These are phyloP conservation scores for Chlamydomonas asymmetrica DNA, from an alignment of 139 green algal genomes.

Conservation along the genomic window DNA sequence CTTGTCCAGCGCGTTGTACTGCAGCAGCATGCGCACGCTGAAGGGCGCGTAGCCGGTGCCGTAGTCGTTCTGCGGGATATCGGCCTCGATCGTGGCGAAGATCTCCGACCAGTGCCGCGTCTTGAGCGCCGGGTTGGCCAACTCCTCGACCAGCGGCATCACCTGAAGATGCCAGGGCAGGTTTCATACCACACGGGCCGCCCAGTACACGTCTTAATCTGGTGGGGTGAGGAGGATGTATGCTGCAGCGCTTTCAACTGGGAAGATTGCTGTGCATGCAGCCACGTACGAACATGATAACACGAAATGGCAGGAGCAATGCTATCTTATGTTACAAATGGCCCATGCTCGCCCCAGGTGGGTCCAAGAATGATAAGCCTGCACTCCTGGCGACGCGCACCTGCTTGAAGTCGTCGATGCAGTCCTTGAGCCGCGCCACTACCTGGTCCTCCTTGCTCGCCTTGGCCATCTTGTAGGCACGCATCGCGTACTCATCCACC, in stretches of 20 bases:
- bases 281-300: too few species aligned
- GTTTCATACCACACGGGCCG: too few species aligned
- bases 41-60: conserved; percentile 53
- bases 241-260: too few species aligned
- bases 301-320: too few species aligned
- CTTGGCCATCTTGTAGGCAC: conserved; percentile 73
- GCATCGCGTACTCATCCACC: conserved; percentile 64
- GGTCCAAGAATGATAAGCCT: too few species aligned
- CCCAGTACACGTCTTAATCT: too few species aligned
- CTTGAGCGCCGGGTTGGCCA: conserved; percentile 76
- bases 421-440: conserved; percentile 65
- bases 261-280: too few species aligned
- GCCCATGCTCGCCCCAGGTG: too few species aligned
- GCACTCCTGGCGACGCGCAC: too few species aligned
- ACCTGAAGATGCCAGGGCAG: too few species aligned
- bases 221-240: too few species aligned
- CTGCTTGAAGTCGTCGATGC: conserved; percentile 78
- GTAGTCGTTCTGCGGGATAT: conserved; percentile 47
- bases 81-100: conserved; percentile 52
- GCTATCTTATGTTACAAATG: too few species aligned
- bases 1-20: conserved; percentile 60
- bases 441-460: conserved; percentile 66
- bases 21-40: conserved; percentile 63
- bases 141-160: conserved; percentile 60
- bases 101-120: conserved; percentile 61